phyloP scores from a whole-genome alignment of 352 stramenopile genomes.

The Globisporangium cystogenes region DNA sequence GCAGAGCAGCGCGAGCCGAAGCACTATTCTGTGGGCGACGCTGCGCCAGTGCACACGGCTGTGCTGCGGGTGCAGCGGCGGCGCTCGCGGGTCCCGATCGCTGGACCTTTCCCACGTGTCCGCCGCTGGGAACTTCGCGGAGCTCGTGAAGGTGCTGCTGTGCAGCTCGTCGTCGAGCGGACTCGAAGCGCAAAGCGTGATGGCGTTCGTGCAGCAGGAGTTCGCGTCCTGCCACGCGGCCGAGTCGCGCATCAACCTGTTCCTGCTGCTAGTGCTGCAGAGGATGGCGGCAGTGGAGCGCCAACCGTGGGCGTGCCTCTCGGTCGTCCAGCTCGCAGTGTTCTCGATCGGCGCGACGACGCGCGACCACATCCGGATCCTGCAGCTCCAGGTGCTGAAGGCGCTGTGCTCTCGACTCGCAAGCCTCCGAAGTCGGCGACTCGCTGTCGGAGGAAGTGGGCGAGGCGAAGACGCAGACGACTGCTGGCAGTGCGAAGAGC shows the following conservation, averaged over 20 bases:
- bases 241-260: slow-evolving; percentile 37
- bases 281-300: slow-evolving; percentile 19
- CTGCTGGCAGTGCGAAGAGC: slow-evolving; percentile 21
- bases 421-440: slow-evolving; percentile 11
- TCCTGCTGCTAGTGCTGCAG: slow-evolving; percentile 46
- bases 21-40: slow-evolving; percentile 34
- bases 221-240: slow-evolving; percentile 32
- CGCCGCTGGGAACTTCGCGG: slow-evolving; percentile 30
- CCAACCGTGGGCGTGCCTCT: slow-evolving; percentile 9
- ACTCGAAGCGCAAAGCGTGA: slow-evolving; percentile 16
- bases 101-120: slow-evolving; percentile 14
- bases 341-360: slow-evolving; percentile 26
- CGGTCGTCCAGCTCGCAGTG: slow-evolving; percentile 34
- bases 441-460: not conserved
- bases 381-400: slow-evolving; percentile 48
- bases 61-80: slow-evolving; percentile 37
- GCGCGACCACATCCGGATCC: slow-evolving; percentile 30
- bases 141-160: slow-evolving; percentile 44
- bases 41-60: slow-evolving; percentile 51
- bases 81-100: not conserved
- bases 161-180: not conserved
- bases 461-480: slow-evolving; percentile 3
- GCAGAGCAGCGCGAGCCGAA: not conserved
- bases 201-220: slow-evolving; percentile 42
- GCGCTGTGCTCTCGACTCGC: slow-evolving; percentile 32